phyloP scores from a whole-genome alignment of 169 alveolate genomes.

The Plasmodium reichenowi region DNA sequence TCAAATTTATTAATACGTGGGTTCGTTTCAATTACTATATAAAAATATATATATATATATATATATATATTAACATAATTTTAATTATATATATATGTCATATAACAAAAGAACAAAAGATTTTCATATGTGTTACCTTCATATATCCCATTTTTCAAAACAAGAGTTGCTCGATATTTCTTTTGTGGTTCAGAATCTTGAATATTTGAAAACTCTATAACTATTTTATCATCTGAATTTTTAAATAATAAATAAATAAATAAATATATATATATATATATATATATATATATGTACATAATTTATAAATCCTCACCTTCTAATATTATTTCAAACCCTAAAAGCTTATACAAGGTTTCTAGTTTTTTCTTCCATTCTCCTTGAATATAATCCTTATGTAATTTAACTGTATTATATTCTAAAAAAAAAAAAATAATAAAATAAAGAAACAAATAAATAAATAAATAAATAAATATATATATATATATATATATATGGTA shows the following conservation, averaged over 20 bases:
- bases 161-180: slow-evolving; percentile 59
- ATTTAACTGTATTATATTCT: slow-evolving; percentile 69
- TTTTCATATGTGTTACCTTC: slow-evolving; percentile 22
- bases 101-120: background rate
- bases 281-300: background rate
- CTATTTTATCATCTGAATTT: slow-evolving; percentile 44
- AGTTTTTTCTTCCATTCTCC: slow-evolving; percentile 58
- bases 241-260: background rate
- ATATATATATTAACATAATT: background rate
- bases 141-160: slow-evolving; percentile 49
- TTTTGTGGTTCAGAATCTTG: slow-evolving; percentile 61
- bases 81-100: background rate
- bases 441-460: background rate
- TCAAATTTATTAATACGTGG: slow-evolving; percentile 58
- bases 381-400: slow-evolving; percentile 50
- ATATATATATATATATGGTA: background rate
- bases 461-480: background rate
- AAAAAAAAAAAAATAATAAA: background rate
- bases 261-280: background rate
- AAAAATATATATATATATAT: slow-evolving; percentile 1
- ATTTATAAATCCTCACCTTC: slow-evolving; percentile 19
- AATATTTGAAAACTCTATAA: slow-evolving; percentile 61
- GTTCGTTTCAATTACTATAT: slow-evolving; percentile 39
- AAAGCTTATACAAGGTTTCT: slow-evolving; percentile 49
- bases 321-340: slow-evolving; percentile 65